Percentiles rank a stretch among this genome's conserved stretches.
Conservation (phyloP, 1,284 basidiomycete species). For the Leccinum fuscescens region DNA sequence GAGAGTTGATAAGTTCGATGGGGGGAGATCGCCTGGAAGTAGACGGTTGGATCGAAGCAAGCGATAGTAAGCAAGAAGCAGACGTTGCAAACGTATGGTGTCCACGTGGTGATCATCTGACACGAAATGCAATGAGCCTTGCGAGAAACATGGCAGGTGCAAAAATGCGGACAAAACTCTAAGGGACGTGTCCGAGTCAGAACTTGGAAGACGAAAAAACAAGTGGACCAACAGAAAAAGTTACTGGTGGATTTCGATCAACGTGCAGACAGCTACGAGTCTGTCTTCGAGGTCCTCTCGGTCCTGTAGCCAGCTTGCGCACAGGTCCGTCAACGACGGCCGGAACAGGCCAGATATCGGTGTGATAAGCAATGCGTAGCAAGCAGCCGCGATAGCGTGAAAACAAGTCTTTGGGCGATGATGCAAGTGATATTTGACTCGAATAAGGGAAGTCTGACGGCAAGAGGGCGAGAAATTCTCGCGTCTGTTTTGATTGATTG, state of each 20-base stretch:
- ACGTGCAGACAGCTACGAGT: constrained; percentile 57
- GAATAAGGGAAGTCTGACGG: constrained; percentile 38
- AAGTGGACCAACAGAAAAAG: constrained; percentile 64
- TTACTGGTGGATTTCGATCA: constrained; percentile 71
- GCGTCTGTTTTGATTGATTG: constrained; percentile 52
- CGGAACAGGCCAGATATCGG: constrained; percentile 58
- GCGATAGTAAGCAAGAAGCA: constrained; percentile 80
- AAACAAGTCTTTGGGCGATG: constrained; percentile 37
- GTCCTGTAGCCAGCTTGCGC: constrained; percentile 66
- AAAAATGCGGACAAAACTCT: constrained; percentile 56
- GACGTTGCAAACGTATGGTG: constrained; percentile 51
- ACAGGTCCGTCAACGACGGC: constrained; percentile 69
- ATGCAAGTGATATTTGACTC: constrained; percentile 35
- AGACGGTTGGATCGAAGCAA: constrained; percentile 71
- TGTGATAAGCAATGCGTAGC: constrained; percentile 50
- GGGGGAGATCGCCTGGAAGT: constrained; percentile 57
- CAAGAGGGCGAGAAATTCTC: constrained; percentile 40
- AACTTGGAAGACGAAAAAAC: constrained; percentile 2
- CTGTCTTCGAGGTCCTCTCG: constrained; percentile 48
- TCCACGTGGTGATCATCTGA: constrained; percentile 35
- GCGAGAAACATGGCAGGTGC: constrained; percentile 39
- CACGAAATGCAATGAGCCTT: constrained; percentile 58
- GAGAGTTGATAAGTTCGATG: constrained; percentile 55
- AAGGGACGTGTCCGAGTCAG: constrained; percentile 1
- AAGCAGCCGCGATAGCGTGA: constrained; percentile 49